A percentile compares a stretch with the other conserved stretches of the same genome.
phyloP scores from a whole-genome alignment of 1,284 basidiomycete species.

The Apiotrichum gamsii region DNA sequence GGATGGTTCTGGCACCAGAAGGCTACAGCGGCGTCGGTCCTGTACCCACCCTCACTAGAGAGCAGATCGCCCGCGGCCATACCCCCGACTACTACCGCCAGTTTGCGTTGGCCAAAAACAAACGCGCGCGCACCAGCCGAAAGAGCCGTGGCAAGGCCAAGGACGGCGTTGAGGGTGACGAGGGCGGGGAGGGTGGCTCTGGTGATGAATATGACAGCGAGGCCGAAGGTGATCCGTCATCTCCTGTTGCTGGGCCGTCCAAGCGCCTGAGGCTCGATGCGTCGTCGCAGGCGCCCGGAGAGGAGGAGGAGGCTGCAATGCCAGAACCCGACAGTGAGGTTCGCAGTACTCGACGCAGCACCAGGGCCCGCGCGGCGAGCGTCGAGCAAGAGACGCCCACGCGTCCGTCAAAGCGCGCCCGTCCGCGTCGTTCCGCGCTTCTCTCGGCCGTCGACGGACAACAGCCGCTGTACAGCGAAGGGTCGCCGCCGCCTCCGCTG shows the following conservation, averaged over 20 bases:
- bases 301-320: background rate
- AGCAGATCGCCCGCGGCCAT: constrained; percentile 19
- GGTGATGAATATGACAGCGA: background rate
- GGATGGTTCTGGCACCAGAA: constrained; percentile 24
- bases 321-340: too few relatives aligned
- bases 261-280: too few relatives aligned
- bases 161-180: constrained; percentile 4
- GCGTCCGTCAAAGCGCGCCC: background rate
- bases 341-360: background rate
- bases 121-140: background rate
- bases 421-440: background rate
- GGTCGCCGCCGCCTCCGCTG: background rate
- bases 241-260: too few relatives aligned
- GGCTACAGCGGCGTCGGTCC: constrained; percentile 30
- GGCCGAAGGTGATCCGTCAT: constrained; percentile 1
- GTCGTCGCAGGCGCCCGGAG: too few relatives aligned
- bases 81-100: constrained; percentile 22
- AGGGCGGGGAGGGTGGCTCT: background rate
- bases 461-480: too few relatives aligned
- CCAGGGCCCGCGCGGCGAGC: background rate
- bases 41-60: constrained; percentile 21
- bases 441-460: too few relatives aligned
- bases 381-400: background rate
- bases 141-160: constrained; percentile 1
- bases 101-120: constrained; percentile 11